These are phyloP conservation scores for Colletotrichum kahawae DNA, from an alignment of 2,329 filamentous ascomycete genomes.

Conservation along the genomic window DNA sequence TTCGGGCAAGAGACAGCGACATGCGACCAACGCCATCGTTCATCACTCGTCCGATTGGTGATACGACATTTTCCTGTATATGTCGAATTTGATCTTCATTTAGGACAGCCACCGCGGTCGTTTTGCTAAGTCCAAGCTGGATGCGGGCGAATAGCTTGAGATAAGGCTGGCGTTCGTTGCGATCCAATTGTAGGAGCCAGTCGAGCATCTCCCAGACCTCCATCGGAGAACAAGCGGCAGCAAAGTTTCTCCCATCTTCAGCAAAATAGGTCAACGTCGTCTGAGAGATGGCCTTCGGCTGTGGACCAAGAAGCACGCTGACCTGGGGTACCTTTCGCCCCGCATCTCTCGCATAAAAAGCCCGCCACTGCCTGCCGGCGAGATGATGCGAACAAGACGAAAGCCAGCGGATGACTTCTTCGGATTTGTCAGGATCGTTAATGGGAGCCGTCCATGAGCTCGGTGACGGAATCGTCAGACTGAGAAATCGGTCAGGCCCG, in stretches of 20 bases:
- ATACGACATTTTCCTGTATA: slow-evolving; percentile 40
- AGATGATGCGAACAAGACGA: slow-evolving; percentile 43
- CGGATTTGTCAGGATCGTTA: not conserved
- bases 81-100: slow-evolving; percentile 50
- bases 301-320: slow-evolving; percentile 29
- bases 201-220: slow-evolving; percentile 51
- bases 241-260: slow-evolving; percentile 51
- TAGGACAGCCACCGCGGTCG: slow-evolving; percentile 50
- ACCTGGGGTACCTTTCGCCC: slow-evolving; percentile 31
- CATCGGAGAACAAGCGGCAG: slow-evolving; percentile 32
- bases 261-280: slow-evolving; percentile 51
- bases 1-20: slow-evolving; percentile 62
- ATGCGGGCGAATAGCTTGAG: slow-evolving; percentile 65
- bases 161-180: slow-evolving; percentile 50
- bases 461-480: slow-evolving; percentile 55
- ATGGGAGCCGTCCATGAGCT: slow-evolving; percentile 36
- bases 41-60: slow-evolving; percentile 54
- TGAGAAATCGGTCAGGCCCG: slow-evolving; percentile 63
- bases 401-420: slow-evolving; percentile 42
- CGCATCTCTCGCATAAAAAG: slow-evolving; percentile 47
- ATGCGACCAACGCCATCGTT: slow-evolving; percentile 72
- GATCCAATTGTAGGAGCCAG: slow-evolving; percentile 54
- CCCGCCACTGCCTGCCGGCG: slow-evolving; percentile 50
- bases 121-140: slow-evolving; percentile 61
- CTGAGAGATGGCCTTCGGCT: slow-evolving; percentile 32